Percentiles rank a stretch among this genome's conserved stretches.
These are phyloP conservation scores for Aspergillus hiratsukae DNA, from an alignment of 2,329 filamentous ascomycete genomes.

Conservation along the genomic window DNA sequence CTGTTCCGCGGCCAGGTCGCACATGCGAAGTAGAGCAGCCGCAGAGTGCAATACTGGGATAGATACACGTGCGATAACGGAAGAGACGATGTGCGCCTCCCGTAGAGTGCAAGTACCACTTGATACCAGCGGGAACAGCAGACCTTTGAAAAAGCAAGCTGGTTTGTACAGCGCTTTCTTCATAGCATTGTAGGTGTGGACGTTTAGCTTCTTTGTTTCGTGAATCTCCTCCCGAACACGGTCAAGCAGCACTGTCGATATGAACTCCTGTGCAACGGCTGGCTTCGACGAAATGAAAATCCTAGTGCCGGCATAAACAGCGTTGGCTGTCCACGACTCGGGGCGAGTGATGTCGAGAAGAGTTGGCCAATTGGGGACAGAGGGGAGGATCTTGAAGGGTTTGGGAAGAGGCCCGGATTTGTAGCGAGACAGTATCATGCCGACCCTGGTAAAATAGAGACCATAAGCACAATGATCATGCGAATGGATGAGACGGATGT, in stretches of 20 bases:
- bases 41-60: constrained; percentile 90
- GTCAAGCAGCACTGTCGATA: constrained; percentile 81
- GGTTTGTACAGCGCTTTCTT: constrained; percentile 94
- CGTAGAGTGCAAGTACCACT: constrained; percentile 85
- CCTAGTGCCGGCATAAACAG: constrained; percentile 81
- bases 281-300: constrained; percentile 88
- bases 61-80: constrained; percentile 76
- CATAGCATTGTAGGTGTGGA: constrained; percentile 88
- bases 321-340: constrained; percentile 72
- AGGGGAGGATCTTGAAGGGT: constrained; percentile 94
- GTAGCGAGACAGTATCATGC: constrained; percentile 83
- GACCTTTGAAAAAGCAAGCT: constrained; percentile 92
- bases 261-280: constrained; percentile 73
- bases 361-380: constrained; percentile 86
- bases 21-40: constrained; percentile 83
- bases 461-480: neutral
- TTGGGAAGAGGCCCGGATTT: constrained; percentile 96
- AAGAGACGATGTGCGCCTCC: constrained; percentile 87
- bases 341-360: constrained; percentile 81
- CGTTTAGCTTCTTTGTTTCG: constrained; percentile 90
- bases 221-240: constrained; percentile 90
- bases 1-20: constrained; percentile 90
- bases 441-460: constrained; percentile 55
- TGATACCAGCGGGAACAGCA: constrained; percentile 83
- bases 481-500: neutral